Evolutionary conservation across 768 basidiomycete genomes (phyloP), one percentile per base, ranked within the genome.

Genomic region (Mycena albidolilacea): DNA sequence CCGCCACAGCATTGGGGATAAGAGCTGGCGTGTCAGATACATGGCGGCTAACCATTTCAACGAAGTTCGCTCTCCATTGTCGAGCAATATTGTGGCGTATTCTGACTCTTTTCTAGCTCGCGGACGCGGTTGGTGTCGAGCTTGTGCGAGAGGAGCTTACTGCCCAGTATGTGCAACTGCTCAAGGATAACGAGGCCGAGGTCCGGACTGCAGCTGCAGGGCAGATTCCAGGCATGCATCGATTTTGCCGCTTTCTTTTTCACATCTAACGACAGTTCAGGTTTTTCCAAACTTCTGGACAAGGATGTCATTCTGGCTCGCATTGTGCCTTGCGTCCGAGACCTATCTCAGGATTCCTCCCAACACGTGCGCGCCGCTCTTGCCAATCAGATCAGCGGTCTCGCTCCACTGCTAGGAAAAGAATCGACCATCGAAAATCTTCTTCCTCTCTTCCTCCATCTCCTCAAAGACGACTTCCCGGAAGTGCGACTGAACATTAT

Each of bases 11-110:
- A 92, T 98, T 61, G 87, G 91, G 12, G 98, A 99, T 82, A 98
- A 98, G 87, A 97, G 96, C 81, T 99, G 98, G 98, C 88, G 98
- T 76, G 98, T 99, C 65, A 88, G 98, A 80, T 99, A 98, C 82
- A 98, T 99, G 97, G 96, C 97, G 17, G 97, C 97, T 2, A 96
- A 90, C 75, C 95, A 98, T 81, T 99, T 99, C 83, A 98, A 99
- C 76, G 94, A 97, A 88, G 96, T 95, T 86, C 74, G 15, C 17
- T 9, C 41, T 41, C 17, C 12, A 54, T 62, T 59, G 38, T 43
- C 58, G 7, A 7, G 19, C 11, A 19, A 30, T 23, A 35, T 19
- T 35, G n/a, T 23, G 38, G 17, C 39, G 58, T 46, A 69, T 54
- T 50, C 71, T 67, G 69, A 76, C 48, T 50, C 38, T 3, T 37